phyloP scores from a whole-genome alignment of 23 red algal genomes.

The Chondrus crispus region DNA sequence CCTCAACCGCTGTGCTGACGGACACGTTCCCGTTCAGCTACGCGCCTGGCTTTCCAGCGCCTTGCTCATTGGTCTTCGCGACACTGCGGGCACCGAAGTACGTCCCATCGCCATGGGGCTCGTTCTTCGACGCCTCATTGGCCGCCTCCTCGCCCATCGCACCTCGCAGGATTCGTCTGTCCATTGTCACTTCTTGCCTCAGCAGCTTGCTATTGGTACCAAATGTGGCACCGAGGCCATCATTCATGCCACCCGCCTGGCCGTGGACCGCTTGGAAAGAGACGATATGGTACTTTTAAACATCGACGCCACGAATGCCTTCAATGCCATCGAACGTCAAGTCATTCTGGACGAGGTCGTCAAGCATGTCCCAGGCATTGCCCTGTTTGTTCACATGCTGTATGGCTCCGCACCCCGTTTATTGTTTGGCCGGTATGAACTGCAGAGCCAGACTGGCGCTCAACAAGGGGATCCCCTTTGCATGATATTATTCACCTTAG shows the following conservation, averaged over 20 bases:
- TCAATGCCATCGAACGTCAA: neutral
- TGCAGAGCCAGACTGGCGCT: neutral
- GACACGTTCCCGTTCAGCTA: neutral
- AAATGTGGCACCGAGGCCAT: neutral
- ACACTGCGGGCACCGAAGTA: no score
- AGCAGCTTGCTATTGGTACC: neutral
- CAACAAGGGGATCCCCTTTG: slow-evolving; percentile 35
- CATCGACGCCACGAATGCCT: neutral
- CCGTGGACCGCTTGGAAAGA: neutral
- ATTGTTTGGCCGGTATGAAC: neutral
- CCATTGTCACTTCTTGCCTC: neutral
- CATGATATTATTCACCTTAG: neutral
- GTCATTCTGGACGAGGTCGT: neutral
- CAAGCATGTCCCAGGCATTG: neutral
- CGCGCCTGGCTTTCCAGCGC: neutral
- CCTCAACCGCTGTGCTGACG: neutral
- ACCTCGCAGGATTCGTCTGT: neutral
- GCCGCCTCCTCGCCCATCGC: neutral
- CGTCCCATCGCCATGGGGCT: neutral
- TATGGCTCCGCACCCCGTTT: neutral
- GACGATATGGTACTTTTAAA: neutral
- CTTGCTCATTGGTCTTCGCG: neutral
- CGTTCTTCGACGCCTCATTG: neutral
- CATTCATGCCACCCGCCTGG: neutral
- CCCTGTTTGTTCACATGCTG: neutral